Evolutionary conservation across 192 early-diverging fungal species (phyloP).

Genomic region (Pilobolus umbonatus): DNA sequence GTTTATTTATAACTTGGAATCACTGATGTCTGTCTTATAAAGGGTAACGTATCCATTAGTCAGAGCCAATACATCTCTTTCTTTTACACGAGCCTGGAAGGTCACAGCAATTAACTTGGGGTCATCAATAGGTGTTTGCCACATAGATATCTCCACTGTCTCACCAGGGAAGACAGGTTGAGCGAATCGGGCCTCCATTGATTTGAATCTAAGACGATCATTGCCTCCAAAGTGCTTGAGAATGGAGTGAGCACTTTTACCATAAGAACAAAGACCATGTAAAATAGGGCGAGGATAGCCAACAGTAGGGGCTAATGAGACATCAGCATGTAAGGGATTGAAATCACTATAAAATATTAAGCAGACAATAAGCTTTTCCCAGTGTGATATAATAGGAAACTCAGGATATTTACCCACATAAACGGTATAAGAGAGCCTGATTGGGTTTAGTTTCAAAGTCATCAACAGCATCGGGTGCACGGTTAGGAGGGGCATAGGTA

Average conservation of each 20-base stretch:
- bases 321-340: slow-evolving; percentile 75
- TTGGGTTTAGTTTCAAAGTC: slow-evolving; percentile 39
- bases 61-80: slow-evolving; percentile 56
- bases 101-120: slow-evolving; percentile 45
- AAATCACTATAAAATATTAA: slow-evolving; percentile 50
- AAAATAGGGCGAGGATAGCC: slow-evolving; percentile 71
- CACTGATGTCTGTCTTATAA: slow-evolving; percentile 6
- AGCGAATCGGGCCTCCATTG: slow-evolving; percentile 63
- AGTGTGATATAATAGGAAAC: not conserved
- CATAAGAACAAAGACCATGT: slow-evolving; percentile 66
- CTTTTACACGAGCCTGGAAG: slow-evolving; percentile 54
- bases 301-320: slow-evolving; percentile 54
- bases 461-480: slow-evolving; percentile 55
- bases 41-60: slow-evolving; percentile 52
- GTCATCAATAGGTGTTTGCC: slow-evolving; percentile 51
- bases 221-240: slow-evolving; percentile 49
- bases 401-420: slow-evolving; percentile 53
- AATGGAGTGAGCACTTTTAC: slow-evolving; percentile 54
- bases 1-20: slow-evolving; percentile 9
- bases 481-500: slow-evolving; percentile 42
- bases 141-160: slow-evolving; percentile 63
- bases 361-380: not conserved
- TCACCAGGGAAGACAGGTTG: slow-evolving; percentile 71
- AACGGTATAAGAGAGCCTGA: slow-evolving; percentile 67
- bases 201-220: slow-evolving; percentile 52